Conservation (phyloP, 78 protist genomes). For the Mastigamoeba balamuthi region DNA sequence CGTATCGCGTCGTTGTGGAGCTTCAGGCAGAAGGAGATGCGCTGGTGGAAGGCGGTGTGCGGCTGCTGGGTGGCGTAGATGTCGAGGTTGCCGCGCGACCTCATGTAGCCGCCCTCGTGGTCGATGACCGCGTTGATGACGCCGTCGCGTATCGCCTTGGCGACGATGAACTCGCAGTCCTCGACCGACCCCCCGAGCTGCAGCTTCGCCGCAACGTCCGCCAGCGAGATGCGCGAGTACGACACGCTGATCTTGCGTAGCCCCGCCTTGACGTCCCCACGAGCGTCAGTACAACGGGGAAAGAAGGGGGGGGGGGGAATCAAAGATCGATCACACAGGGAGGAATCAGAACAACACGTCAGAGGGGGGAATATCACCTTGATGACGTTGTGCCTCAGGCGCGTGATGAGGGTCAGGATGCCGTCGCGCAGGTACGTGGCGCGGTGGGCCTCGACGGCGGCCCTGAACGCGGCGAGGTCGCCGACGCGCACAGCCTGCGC, state of each 20-base stretch:
- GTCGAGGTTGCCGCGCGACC: slow-evolving; percentile 30
- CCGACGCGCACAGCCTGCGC: slow-evolving; percentile 53
- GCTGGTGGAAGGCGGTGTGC: slow-evolving; percentile 41
- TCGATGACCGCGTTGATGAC: slow-evolving; percentile 74
- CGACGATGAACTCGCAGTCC: slow-evolving; percentile 73
- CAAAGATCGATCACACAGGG: no score
- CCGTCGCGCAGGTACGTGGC: background rate
- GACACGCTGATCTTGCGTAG: slow-evolving; percentile 46
- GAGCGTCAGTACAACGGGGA: no score
- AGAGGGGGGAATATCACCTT: no score
- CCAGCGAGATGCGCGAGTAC: slow-evolving; percentile 59
- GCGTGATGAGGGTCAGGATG: background rate
- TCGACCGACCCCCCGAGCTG: slow-evolving; percentile 40
- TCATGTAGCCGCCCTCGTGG: slow-evolving; percentile 40
- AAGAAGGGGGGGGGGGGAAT: background rate
- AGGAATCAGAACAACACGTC: no score
- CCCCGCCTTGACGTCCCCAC: slow-evolving; percentile 75
- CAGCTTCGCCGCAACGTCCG: slow-evolving; percentile 55
- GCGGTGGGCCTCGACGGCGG: background rate
- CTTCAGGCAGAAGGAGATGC: slow-evolving; percentile 54
- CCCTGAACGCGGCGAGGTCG: background rate
- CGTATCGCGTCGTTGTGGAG: slow-evolving; percentile 64
- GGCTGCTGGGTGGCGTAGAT: slow-evolving; percentile 66
- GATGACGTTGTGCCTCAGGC: background rate
- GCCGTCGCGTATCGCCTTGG: slow-evolving; percentile 33